Conservation (phyloP, 805 yeast species). For the Saturnispora diversa region DNA sequence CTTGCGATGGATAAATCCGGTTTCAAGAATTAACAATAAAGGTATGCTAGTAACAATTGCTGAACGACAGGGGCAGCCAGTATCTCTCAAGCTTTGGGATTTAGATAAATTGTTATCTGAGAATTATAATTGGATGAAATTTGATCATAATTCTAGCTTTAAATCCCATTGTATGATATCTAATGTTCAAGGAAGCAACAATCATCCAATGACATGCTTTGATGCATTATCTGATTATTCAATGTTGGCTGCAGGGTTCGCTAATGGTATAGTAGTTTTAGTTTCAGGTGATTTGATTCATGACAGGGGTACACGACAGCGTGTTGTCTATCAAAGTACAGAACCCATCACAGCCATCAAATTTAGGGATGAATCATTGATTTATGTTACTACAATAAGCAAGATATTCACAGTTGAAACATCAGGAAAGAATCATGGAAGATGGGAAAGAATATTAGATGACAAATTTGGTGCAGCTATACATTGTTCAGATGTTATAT, state of each 20-base stretch:
- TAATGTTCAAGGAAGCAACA: slow-evolving; percentile 53
- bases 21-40: slow-evolving; percentile 25
- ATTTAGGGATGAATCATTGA: slow-evolving; percentile 44
- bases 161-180: slow-evolving; percentile 55
- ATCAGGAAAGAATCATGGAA: slow-evolving; percentile 68
- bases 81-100: slow-evolving; percentile 67
- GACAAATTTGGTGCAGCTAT: slow-evolving; percentile 42
- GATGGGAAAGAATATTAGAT: slow-evolving; percentile 42
- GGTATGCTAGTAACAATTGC: slow-evolving; percentile 55
- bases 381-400: slow-evolving; percentile 71
- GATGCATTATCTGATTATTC: slow-evolving; percentile 47
- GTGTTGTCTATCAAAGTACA: slow-evolving; percentile 60
- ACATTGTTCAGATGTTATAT: slow-evolving; percentile 36
- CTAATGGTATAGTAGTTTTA: slow-evolving; percentile 74
- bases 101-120: slow-evolving; percentile 39
- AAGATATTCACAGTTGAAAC: slow-evolving; percentile 66
- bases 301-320: slow-evolving; percentile 85
- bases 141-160: slow-evolving; percentile 34
- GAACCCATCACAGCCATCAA: slow-evolving; percentile 79
- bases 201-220: slow-evolving; percentile 69
- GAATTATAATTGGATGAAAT: slow-evolving; percentile 17
- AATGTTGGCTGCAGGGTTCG: slow-evolving; percentile 67
- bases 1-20: slow-evolving; percentile 28
- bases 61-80: slow-evolving; percentile 64
- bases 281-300: slow-evolving; percentile 81